These are phyloP conservation scores for Amanita muscaria DNA, from an alignment of 768 basidiomycete species.

Conservation along the genomic window DNA sequence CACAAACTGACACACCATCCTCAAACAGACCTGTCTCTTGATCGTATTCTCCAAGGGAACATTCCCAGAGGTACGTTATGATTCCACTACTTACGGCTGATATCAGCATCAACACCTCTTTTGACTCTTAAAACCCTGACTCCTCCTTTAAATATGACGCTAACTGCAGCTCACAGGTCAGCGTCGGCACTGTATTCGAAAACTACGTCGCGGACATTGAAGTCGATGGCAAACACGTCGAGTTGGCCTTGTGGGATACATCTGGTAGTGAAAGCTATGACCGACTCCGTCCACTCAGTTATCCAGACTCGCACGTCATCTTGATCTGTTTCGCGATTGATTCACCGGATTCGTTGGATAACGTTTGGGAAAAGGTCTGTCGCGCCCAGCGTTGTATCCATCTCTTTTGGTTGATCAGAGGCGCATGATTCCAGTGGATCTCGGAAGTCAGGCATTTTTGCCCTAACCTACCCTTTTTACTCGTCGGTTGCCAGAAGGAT, in stretches of 20 bases:
- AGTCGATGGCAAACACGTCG: constrained; percentile 97
- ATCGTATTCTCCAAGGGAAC: constrained; percentile 96
- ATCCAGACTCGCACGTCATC: constrained; percentile 99
- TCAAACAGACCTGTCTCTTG: constrained; percentile 76
- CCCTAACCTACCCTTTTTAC: constrained; percentile 86
- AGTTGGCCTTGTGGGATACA: constrained; percentile 99
- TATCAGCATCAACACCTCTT: no score
- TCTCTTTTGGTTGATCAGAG: no score
- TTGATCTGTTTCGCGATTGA: constrained; percentile 98
- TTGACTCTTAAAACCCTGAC: background rate
- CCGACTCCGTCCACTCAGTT: constrained; percentile 92
- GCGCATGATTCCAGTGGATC: constrained; percentile 71
- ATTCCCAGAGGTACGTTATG: constrained; percentile 74
- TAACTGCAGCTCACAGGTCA: constrained; percentile 73
- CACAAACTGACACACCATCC: background rate
- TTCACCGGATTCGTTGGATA: constrained; percentile 95
- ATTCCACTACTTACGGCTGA: no score
- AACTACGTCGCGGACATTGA: constrained; percentile 99
- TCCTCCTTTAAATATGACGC: constrained; percentile 10
- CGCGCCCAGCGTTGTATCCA: background rate
- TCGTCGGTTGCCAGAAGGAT: constrained; percentile 99
- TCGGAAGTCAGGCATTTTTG: constrained; percentile 99
- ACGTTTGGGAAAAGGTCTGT: constrained; percentile 98
- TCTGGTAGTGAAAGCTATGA: constrained; percentile 99
- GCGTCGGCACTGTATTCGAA: constrained; percentile 99